phyloP scores from a whole-genome alignment of 2,329 filamentous ascomycete genomes.

The Nothopassalora personata region DNA sequence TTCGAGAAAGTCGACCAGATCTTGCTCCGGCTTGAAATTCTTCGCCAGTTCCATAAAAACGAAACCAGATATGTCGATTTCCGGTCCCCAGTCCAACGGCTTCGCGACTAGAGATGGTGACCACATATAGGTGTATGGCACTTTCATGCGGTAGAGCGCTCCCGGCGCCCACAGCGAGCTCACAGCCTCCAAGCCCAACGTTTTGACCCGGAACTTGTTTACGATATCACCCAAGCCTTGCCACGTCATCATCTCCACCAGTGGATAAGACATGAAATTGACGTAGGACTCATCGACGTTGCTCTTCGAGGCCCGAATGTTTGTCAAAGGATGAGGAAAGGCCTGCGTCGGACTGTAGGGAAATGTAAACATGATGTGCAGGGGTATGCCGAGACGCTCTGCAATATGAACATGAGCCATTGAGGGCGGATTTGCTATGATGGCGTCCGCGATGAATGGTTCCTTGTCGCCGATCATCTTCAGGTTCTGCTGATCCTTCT shows the following conservation, averaged over 20 bases:
- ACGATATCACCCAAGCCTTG: constrained; percentile 66
- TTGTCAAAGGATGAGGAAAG: constrained; percentile 73
- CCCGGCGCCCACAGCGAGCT: constrained; percentile 73
- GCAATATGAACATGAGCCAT: constrained; percentile 77
- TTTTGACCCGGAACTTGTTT: constrained; percentile 66
- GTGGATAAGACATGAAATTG: constrained; percentile 74
- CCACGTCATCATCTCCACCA: constrained; percentile 70
- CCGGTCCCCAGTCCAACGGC: constrained; percentile 40
- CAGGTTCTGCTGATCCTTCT: constrained; percentile 54
- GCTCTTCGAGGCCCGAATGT: constrained; percentile 56
- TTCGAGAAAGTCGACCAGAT: constrained; percentile 47
- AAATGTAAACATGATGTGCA: constrained; percentile 56
- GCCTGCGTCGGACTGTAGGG: constrained; percentile 70
- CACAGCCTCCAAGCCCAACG: constrained; percentile 65
- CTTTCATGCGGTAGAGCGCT: constrained; percentile 64
- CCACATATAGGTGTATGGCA: constrained; percentile 67
- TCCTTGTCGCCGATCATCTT: constrained; percentile 60
- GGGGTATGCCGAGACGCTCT: constrained; percentile 68
- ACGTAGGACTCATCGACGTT: constrained; percentile 68
- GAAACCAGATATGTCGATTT: constrained; percentile 34
- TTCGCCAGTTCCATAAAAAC: constrained; percentile 34
- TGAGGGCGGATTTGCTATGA: constrained; percentile 76
- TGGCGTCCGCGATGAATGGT: constrained; percentile 68
- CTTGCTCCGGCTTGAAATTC: constrained; percentile 32
- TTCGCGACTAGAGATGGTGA: constrained; percentile 34